phyloP scores from a whole-genome alignment of 2,329 filamentous ascomycete species.

The Penicillium glabrum region DNA sequence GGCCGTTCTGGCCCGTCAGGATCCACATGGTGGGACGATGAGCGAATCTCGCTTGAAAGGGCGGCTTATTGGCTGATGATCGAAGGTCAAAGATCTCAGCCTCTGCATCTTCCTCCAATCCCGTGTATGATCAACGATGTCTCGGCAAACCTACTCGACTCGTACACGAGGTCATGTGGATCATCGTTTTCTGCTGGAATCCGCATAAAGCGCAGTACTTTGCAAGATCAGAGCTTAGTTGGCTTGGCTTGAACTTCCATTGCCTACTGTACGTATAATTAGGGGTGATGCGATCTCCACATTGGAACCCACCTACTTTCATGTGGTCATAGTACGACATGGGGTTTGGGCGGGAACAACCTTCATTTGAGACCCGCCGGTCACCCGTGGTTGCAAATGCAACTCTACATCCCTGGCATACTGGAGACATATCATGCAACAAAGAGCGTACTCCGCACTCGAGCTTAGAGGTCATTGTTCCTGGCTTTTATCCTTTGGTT shows the following conservation, averaged over 20 bases:
- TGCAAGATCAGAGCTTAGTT: background rate
- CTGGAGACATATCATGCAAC: no score
- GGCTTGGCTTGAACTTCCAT: background rate
- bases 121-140: constrained; percentile 5
- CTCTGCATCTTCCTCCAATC: constrained; percentile 10
- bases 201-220: constrained; percentile 13
- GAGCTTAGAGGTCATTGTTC: no score
- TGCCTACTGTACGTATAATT: background rate
- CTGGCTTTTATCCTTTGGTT: background rate
- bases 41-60: background rate
- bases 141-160: constrained; percentile 15
- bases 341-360: constrained; percentile 14
- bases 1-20: background rate
- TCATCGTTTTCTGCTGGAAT: background rate
- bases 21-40: background rate
- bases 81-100: constrained; percentile 11
- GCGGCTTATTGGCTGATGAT: background rate
- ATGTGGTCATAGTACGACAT: background rate
- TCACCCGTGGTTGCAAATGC: background rate
- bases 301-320: constrained; percentile 1
- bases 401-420: background rate
- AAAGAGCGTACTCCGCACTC: no score
- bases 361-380: constrained; percentile 8
- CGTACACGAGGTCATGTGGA: constrained; percentile 18
- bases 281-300: background rate